Percentiles rank a stretch among this genome's conserved stretches.
phyloP scores from a whole-genome alignment of 495 filamentous ascomycete species.

The Neurospora sp. region DNA sequence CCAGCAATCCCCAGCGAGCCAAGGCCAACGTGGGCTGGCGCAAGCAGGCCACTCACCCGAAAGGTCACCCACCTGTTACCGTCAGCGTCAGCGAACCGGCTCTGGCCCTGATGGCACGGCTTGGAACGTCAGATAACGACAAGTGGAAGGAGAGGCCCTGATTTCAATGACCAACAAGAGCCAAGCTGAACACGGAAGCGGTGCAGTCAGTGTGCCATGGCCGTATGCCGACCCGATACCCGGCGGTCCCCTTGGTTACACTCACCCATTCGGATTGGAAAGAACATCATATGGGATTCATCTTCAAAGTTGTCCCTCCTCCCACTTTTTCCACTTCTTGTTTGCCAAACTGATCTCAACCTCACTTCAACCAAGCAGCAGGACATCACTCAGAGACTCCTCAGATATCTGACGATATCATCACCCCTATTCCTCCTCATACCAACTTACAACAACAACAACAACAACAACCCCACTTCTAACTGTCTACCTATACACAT shows the following conservation, averaged over 20 bases:
- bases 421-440: neutral
- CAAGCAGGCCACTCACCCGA: neutral
- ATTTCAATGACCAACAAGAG: neutral
- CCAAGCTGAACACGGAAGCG: neutral
- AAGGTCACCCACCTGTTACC: neutral
- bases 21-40: neutral
- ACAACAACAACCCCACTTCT: neutral
- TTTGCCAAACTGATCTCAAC: neutral
- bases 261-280: neutral
- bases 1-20: neutral
- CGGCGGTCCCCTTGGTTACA: neutral
- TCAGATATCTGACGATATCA: neutral
- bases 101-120: neutral
- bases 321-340: neutral
- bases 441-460: neutral
- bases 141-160: constrained; percentile 4
- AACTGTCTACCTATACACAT: neutral
- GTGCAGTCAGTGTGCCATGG: neutral
- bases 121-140: constrained; percentile 27
- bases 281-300: neutral
- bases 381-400: neutral
- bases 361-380: neutral
- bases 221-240: neutral
- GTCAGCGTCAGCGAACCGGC: neutral
- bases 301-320: neutral